phyloP scores from a whole-genome alignment of 2,329 filamentous ascomycete genomes.

The Drechslerella dactyloides region DNA sequence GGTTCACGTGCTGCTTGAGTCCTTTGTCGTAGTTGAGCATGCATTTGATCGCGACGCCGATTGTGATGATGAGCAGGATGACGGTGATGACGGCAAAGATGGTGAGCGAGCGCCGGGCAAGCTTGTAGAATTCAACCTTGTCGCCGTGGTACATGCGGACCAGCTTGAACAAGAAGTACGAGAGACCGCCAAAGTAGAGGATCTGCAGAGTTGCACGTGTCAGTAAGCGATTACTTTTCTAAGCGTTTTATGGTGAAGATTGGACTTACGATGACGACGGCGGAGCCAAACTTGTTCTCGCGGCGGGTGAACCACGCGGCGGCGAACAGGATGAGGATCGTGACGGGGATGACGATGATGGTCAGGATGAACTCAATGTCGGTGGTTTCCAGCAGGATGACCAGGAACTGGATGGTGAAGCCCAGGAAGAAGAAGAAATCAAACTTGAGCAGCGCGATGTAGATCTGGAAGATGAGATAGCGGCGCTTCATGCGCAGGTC shows the following conservation, averaged over 20 bases:
- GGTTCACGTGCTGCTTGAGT: constrained; percentile 81
- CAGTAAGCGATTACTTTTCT: background rate
- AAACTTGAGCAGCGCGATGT: constrained; percentile 96
- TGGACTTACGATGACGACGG: constrained; percentile 69
- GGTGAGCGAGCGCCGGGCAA: constrained; percentile 80
- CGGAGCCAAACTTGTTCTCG: constrained; percentile 81
- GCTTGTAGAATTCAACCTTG: constrained; percentile 69
- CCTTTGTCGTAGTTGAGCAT: constrained; percentile 89
- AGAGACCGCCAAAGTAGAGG: constrained; percentile 85
- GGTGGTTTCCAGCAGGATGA: constrained; percentile 73
- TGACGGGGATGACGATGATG: constrained; percentile 86
- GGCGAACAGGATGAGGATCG: constrained; percentile 82
- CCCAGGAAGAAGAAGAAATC: constrained; percentile 99
- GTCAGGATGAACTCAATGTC: constrained; percentile 84
- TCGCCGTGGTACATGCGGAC: constrained; percentile 84
- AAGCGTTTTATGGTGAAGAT: background rate
- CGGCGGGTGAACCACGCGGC: constrained; percentile 84
- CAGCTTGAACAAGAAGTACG: constrained; percentile 98
- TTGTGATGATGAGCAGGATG: constrained; percentile 83
- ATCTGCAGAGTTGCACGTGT: constrained; percentile 59
- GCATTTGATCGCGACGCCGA: constrained; percentile 83
- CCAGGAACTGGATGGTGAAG: constrained; percentile 96
- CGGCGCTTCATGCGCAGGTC: constrained; percentile 96
- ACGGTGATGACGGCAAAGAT: constrained; percentile 80
- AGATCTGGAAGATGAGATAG: constrained; percentile 97